Evolutionary conservation across 768 basidiomycete species (phyloP), one percentile per base, ranked within the genome.

Genomic region (Dacryopinax spathularia): DNA sequence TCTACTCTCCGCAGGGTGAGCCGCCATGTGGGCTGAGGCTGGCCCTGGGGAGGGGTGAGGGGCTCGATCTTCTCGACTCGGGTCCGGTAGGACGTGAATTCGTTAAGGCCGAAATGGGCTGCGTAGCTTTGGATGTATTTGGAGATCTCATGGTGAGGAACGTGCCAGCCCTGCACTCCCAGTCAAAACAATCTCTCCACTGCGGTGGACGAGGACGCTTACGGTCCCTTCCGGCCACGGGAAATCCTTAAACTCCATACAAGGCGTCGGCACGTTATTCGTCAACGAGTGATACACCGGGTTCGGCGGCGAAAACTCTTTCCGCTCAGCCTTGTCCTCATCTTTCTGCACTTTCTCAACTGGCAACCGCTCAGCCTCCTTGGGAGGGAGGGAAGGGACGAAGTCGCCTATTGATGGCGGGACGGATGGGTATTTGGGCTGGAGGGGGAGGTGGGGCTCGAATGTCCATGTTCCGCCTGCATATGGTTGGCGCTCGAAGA

Each of bases 401-500:
- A 70, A 70, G 2, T 69, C 68, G 1, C 66, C 70, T 9, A 37
- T 48, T 18, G 68, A 69, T 15, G 70, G 70, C 16, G 68, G 67
- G 13, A 68, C 67, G 15, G 68, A 66, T 2, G 69, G 69, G 31
- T 67, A 61, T 0, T 68, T 63, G 5, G 66, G 62, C 0, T 68
- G 69, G 4, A 59, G 34, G 22, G 66, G 33, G 5, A 59, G 59
- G 7, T 64, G 34, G 1, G 43, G 39, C 29, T 33, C 43, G 65
- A 64, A 70, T 36, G 66, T 67, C 70, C 70, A 71, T 1, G 69
- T 63, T 2, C 69, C 70, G 15, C 70, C 70, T 1, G 65, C 61
- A 27, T 64, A 22, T 16, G 25, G 33, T 34, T 71, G 69, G 15
- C 68, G 62, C 35, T 71, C 70, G 33, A 70, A 71, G 15, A 70